These are phyloP conservation scores for Mucor piriformis DNA, from an alignment of 371 early-diverging fungal genomes.

Conservation along the genomic window DNA sequence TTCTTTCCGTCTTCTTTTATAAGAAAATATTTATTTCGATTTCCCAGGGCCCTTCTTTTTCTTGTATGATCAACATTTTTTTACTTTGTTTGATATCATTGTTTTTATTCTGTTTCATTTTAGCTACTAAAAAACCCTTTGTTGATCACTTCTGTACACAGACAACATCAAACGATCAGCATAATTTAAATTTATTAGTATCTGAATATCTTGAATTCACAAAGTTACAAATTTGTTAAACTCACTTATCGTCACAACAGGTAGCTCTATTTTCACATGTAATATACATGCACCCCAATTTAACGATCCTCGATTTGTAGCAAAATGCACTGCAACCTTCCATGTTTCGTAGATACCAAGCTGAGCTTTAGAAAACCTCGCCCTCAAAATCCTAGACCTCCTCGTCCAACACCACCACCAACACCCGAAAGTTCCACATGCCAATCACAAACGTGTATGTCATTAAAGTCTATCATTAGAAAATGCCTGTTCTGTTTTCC, in stretches of 20 bases:
- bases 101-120: neutral
- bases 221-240: too few relatives aligned
- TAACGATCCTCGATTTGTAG: too few relatives aligned
- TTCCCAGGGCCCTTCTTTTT: constrained; percentile 3
- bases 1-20: neutral
- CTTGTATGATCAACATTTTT: constrained; percentile 6
- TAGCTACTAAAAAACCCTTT: neutral
- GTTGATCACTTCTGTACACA: neutral
- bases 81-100: neutral
- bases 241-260: too few relatives aligned
- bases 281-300: too few relatives aligned
- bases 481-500: neutral
- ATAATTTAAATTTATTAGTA: too few relatives aligned
- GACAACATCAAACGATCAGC: neutral
- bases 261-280: neutral
- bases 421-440: neutral
- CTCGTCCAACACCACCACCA: neutral
- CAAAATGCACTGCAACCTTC: too few relatives aligned
- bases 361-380: constrained; percentile 3
- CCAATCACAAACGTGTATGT: neutral
- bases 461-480: neutral
- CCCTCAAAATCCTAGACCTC: neutral
- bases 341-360: neutral
- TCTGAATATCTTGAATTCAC: too few relatives aligned
- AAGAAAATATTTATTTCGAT: neutral